Evolutionary conservation across 352 stramenopile species (phyloP).

Genomic region (Globisporangium viniferum): DNA sequence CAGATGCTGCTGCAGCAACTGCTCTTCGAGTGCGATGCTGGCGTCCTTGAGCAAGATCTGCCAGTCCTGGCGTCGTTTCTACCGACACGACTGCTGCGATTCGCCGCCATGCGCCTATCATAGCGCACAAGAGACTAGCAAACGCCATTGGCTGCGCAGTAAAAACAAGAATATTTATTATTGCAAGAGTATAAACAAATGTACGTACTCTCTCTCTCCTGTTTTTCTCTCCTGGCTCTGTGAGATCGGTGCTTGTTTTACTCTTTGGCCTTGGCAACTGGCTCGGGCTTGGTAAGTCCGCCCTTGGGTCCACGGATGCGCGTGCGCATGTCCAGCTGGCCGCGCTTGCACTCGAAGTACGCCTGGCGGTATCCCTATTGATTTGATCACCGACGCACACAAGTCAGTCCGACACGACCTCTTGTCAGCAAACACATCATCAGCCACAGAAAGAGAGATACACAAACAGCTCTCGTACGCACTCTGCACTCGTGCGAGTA

Average conservation of each 20-base stretch:
- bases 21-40: slow-evolving; percentile 40
- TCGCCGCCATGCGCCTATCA: background rate
- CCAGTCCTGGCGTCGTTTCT: slow-evolving; percentile 17
- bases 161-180: background rate
- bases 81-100: slow-evolving; percentile 9
- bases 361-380: slow-evolving; percentile 64
- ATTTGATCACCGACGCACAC: background rate
- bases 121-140: background rate
- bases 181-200: background rate
- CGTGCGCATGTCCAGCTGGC: slow-evolving; percentile 82
- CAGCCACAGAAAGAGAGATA: background rate
- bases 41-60: slow-evolving; percentile 14
- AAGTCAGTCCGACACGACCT: background rate
- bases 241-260: background rate
- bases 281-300: slow-evolving; percentile 46
- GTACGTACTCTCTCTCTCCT: background rate
- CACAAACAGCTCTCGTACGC: slow-evolving; percentile 4
- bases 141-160: background rate
- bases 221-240: background rate
- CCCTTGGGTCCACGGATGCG: slow-evolving; percentile 77
- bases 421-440: background rate
- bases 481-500: slow-evolving; percentile 75
- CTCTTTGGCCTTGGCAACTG: slow-evolving; percentile 17
- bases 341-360: slow-evolving; percentile 86
- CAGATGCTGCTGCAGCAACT: slow-evolving; percentile 39